Evolutionary conservation across 371 early-diverging fungal genomes (phyloP).

Genomic region (Apophysomyces sp.): DNA sequence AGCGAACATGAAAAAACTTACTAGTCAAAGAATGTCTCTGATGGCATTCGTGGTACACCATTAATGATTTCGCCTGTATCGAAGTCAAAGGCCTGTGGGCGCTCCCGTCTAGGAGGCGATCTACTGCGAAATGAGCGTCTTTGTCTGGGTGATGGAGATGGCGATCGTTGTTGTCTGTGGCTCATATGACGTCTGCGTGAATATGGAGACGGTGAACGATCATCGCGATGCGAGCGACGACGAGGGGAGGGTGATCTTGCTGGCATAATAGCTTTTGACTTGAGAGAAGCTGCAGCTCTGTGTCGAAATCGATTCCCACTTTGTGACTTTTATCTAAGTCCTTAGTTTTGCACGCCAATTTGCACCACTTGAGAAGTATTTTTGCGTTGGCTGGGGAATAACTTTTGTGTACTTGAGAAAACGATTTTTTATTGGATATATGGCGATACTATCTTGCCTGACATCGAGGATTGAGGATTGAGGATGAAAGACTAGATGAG

Average conservation of each 20-base stretch:
- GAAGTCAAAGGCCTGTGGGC: slow-evolving; percentile 8
- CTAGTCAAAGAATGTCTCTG: slow-evolving; percentile 26
- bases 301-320: neutral
- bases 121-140: neutral
- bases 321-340: too few relatives aligned
- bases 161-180: slow-evolving; percentile 2
- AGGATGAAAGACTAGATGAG: too few relatives aligned
- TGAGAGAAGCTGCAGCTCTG: neutral
- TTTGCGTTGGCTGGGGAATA: too few relatives aligned
- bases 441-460: too few relatives aligned
- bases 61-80: slow-evolving; percentile 10
- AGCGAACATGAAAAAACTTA: slow-evolving; percentile 5
- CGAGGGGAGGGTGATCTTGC: slow-evolving; percentile 10
- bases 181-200: slow-evolving; percentile 1
- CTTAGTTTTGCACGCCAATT: too few relatives aligned
- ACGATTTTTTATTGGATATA: too few relatives aligned
- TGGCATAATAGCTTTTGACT: neutral
- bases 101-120: slow-evolving; percentile 2
- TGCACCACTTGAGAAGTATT: too few relatives aligned
- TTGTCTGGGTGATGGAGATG: neutral
- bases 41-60: slow-evolving; percentile 14
- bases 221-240: neutral
- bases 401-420: too few relatives aligned
- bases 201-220: slow-evolving; percentile 1
- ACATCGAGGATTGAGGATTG: too few relatives aligned